Base-by-base conservation (phyloP, 495 filamentous ascomycete species). In the Chaetomidium leptoderma region DNA sequence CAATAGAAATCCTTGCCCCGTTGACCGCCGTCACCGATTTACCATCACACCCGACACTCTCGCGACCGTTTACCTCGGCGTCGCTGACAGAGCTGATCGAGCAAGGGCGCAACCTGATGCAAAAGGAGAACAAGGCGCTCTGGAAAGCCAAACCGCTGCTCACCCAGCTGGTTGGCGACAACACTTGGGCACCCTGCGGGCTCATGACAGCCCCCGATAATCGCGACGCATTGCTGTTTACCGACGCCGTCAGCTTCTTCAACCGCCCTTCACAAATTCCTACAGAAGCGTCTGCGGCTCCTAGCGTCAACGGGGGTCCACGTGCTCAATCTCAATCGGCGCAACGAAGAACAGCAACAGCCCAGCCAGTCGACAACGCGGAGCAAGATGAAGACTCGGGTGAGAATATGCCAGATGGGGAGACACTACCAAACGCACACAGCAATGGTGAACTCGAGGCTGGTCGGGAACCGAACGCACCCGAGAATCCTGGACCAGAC, bases 11-110 rank as follows among this genome's bases (percentile, higher is more conserved):
- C 39, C 82, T 99, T 13, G 88, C 88, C 39, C 93, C 93, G 24
- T 74, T 97, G 50, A 95, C 90, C 53, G 81, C 90, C 53, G 87
- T 91, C 23, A 88, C 91, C 49, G 90, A 95, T 69, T 80, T 99
- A 32, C 84, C 89, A 4, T 79, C 73, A 36, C 93, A 99, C 66
- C 91, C 91, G 59, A 87, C 89, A 3, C 70, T 96, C 50, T 91
- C 91, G 32, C 80, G 85, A 63, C 82, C 92, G 1, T 97, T 95
- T 72, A 86, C 76, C 2, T 91, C 89, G 10, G 85, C 83, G 57
- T 87, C 88, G 4, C 79, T 99, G n/a, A 84, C 83, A 40, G 81
- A 92, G 52, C 84, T 99, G 71, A 84, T 84, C 11, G 76, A 78
- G 36, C 82, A 92, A 79, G 53, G 82, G 76, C 61, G 79, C 77